Percentiles rank a stretch among this genome's conserved stretches.
Evolutionary conservation across 306 rosid genomes (phyloP).

Genomic region (Castanopsis chinensis): DNA sequence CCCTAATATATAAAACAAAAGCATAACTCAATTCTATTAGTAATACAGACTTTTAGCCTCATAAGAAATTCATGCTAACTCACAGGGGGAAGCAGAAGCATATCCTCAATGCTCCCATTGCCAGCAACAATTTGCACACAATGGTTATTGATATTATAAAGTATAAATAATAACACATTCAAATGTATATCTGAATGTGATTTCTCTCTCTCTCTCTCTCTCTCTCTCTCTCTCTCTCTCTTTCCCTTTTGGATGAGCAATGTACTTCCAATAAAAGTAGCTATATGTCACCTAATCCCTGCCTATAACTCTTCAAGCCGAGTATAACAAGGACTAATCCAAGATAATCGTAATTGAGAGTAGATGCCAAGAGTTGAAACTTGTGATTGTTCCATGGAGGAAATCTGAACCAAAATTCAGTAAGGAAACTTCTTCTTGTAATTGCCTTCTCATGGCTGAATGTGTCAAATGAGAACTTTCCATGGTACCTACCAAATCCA

Average conservation of each 20-base stretch:
- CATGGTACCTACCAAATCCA: constrained; percentile 74
- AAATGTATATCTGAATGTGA: no score
- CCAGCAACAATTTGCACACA: no score
- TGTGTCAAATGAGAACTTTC: constrained; percentile 72
- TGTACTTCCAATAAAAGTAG: no score
- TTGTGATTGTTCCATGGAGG: constrained; percentile 73
- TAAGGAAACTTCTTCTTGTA: constrained; percentile 45
- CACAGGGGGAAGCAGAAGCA: no score
- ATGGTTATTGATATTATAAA: no score
- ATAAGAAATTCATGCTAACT: no score
- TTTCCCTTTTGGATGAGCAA: neutral
- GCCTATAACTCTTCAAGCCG: constrained; percentile 46
- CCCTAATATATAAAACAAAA: no score
- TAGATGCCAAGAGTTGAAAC: constrained; percentile 46
- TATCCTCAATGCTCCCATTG: no score
- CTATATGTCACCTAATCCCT: neutral
- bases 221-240: neutral
- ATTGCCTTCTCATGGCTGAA: constrained; percentile 69
- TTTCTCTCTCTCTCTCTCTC: no score
- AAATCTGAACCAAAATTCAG: constrained; percentile 74
- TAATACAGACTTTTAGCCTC: no score
- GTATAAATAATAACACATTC: no score
- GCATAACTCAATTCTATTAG: no score
- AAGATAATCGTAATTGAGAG: constrained; percentile 47
- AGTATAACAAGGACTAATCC: constrained; percentile 46